phyloP scores from a whole-genome alignment of 1,284 basidiomycete species.

The Sporisorium iseilematis-ciliati region DNA sequence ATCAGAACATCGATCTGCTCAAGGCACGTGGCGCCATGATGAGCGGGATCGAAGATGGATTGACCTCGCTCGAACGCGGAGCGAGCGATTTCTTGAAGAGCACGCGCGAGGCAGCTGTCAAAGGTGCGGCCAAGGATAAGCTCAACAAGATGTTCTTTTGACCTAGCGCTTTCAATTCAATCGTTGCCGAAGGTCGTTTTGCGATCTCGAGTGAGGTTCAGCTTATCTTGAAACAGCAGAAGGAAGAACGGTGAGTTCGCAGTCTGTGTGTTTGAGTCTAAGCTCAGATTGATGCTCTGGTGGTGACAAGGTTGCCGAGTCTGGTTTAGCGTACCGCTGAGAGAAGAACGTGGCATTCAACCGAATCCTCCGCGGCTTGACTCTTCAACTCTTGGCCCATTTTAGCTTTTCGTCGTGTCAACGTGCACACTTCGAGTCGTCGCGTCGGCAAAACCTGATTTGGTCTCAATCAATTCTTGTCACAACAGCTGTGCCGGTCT shows the following conservation, averaged over 20 bases:
- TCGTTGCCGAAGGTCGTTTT: not conserved
- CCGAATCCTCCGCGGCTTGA: not conserved
- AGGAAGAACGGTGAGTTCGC: too few species aligned
- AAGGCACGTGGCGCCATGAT: conserved; percentile 57
- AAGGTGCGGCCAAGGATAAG: conserved; percentile 59
- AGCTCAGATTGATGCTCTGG: too few species aligned
- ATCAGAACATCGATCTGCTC: conserved; percentile 52
- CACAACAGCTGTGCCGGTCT: not conserved
- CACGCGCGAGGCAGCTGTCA: conserved; percentile 60
- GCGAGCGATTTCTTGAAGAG: conserved; percentile 61
- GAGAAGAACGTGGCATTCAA: not conserved
- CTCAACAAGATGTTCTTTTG: conserved; percentile 51
- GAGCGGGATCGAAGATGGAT: conserved; percentile 58
- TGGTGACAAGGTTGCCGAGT: conserved; percentile 1
- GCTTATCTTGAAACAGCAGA: too few species aligned
- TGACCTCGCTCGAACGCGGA: conserved; percentile 53
- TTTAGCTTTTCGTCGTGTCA: not conserved
- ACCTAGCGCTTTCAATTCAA: not conserved
- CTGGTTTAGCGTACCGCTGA: not conserved
- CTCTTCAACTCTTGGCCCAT: too few species aligned
- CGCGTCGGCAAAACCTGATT: conserved; percentile 1
- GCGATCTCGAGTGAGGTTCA: too few species aligned
- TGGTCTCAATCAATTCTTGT: too few species aligned
- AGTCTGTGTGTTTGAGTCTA: not conserved
- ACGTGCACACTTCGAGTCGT: not conserved